Evolutionary conservation across 768 basidiomycete genomes (phyloP).

Genomic region (Pholiota molesta): DNA sequence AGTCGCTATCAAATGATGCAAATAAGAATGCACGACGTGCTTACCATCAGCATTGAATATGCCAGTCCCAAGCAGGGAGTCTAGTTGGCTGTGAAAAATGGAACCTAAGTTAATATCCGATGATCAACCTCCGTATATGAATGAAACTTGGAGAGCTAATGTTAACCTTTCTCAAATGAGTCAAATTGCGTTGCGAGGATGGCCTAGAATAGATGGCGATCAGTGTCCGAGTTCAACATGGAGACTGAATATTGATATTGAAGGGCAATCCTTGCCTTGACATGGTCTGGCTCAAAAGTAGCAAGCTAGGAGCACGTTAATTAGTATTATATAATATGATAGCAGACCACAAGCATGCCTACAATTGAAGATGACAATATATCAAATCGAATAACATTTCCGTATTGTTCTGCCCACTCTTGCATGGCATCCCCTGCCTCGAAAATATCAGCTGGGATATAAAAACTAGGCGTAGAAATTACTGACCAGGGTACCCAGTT

Average conservation of each 20-base stretch:
- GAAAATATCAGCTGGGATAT: not conserved
- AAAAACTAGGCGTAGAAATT: not conserved
- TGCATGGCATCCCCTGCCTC: constrained; percentile 17
- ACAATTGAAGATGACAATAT: constrained; percentile 36
- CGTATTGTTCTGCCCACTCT: constrained; percentile 32
- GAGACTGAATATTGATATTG: not conserved
- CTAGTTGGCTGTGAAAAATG: constrained; percentile 28
- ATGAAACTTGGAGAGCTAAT: not conserved
- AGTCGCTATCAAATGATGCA: constrained; percentile 8
- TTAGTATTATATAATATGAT: not conserved
- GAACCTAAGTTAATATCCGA: constrained; percentile 24
- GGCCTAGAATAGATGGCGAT: constrained; percentile 26
- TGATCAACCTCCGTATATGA: not conserved
- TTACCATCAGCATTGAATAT: constrained; percentile 65
- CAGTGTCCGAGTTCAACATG: not conserved
- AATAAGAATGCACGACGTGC: constrained; percentile 23
- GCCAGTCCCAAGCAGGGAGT: constrained; percentile 52
- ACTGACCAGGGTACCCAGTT: constrained; percentile 36
- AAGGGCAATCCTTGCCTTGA: constrained; percentile 38
- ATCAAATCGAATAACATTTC: constrained; percentile 34
- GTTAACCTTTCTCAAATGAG: constrained; percentile 45
- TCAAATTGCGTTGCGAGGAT: constrained; percentile 54
- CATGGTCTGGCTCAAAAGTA: constrained; percentile 45
- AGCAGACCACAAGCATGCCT: not conserved
- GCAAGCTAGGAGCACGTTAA: constrained; percentile 31